These are phyloP conservation scores for Candida pseudoglaebosa DNA, from an alignment of 805 yeast genomes.

Conservation along the genomic window DNA sequence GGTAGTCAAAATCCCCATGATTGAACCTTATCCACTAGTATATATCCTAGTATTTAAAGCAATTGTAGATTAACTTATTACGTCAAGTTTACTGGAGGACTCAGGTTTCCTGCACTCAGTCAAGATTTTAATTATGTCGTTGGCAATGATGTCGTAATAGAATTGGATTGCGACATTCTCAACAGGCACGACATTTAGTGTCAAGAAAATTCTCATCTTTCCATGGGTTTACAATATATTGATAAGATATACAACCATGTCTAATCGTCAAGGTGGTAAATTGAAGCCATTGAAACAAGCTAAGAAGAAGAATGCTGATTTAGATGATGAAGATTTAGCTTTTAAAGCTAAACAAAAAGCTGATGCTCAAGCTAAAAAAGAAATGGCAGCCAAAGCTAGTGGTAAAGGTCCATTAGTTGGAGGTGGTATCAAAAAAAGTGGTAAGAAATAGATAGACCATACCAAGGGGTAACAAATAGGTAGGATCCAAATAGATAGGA, in stretches of 20 bases:
- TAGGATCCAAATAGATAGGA: no score
- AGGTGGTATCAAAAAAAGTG: slow-evolving; percentile 94
- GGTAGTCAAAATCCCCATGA: slow-evolving; percentile 37
- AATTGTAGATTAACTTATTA: no score
- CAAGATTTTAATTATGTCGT: no score
- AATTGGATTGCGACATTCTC: no score
- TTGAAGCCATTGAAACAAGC: slow-evolving; percentile 86
- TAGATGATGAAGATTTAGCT: slow-evolving; percentile 85
- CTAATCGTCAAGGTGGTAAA: slow-evolving; percentile 97
- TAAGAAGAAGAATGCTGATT: slow-evolving; percentile 72
- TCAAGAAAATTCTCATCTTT: neutral
- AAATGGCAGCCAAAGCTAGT: slow-evolving; percentile 79
- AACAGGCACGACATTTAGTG: no score
- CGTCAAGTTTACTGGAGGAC: no score
- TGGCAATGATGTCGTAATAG: no score
- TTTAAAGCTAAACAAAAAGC: slow-evolving; percentile 93
- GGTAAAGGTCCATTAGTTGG: slow-evolving; percentile 90
- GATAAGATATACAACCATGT: no score
- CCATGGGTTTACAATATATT: no score
- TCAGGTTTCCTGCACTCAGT: neutral
- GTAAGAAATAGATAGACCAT: slow-evolving; percentile 19
- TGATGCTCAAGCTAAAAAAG: slow-evolving; percentile 90
- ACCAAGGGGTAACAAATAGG: no score
- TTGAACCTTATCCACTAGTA: slow-evolving; percentile 2
- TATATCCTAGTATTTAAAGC: no score